Percentiles rank a stretch among this genome's conserved stretches.
Conservation (phyloP, 2,329 filamentous ascomycete species). For the Fonsecaea erecta region DNA sequence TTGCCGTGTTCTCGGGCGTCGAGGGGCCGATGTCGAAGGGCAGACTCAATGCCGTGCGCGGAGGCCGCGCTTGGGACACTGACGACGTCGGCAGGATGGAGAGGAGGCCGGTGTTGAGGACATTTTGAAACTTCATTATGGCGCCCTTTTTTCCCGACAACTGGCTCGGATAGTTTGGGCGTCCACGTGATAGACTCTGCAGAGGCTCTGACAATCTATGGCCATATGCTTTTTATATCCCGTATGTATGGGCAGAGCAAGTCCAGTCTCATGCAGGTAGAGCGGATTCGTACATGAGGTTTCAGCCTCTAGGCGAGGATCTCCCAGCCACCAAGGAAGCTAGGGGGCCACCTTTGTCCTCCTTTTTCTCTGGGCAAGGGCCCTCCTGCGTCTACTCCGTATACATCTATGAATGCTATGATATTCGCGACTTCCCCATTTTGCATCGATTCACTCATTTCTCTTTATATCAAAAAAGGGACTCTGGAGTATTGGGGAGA, state of each 20-base stretch:
- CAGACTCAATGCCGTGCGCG: not conserved
- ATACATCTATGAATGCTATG: too few relatives aligned
- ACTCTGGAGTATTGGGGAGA: too few relatives aligned
- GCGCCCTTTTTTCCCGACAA: too few relatives aligned
- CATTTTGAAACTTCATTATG: not conserved
- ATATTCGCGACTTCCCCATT: too few relatives aligned
- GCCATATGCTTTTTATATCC: too few relatives aligned
- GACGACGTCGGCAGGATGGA: not conserved
- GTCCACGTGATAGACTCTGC: not conserved
- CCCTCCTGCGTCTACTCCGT: too few relatives aligned
- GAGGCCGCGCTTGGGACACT: not conserved
- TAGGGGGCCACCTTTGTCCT: not conserved
- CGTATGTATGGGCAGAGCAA: not conserved
- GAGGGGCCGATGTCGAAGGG: constrained; percentile 25
- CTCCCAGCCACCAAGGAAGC: not conserved
- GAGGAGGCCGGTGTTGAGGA: not conserved
- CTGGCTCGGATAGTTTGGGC: not conserved
- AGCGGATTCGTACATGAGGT: too few relatives aligned
- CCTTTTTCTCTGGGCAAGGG: not conserved
- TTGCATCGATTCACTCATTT: too few relatives aligned
- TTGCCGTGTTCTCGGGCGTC: constrained; percentile 37
- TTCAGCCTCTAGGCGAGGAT: not conserved
- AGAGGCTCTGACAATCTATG: not conserved
- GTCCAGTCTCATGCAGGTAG: too few relatives aligned
- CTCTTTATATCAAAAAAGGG: too few relatives aligned